phyloP scores from a whole-genome alignment of 768 basidiomycete genomes.

The Macrolepiota fuliginosa region DNA sequence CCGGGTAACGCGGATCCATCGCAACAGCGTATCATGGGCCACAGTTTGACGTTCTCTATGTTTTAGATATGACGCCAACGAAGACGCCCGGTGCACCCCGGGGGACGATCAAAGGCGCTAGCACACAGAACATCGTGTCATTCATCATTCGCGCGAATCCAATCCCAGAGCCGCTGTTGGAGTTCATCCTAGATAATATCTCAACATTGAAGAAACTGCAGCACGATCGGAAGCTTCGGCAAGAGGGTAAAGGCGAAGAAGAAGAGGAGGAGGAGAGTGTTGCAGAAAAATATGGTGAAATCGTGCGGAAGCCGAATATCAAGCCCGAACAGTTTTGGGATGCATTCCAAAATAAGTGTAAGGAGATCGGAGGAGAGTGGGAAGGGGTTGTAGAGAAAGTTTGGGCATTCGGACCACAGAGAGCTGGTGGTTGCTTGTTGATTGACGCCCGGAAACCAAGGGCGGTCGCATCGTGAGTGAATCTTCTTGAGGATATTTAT shows the following conservation, averaged over 20 bases:
- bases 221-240: slow-evolving; percentile 36
- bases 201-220: slow-evolving; percentile 59
- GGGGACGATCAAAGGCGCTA: slow-evolving; percentile 74
- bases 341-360: slow-evolving; percentile 59
- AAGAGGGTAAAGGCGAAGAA: slow-evolving; percentile 26
- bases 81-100: slow-evolving; percentile 69
- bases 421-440: slow-evolving; percentile 82
- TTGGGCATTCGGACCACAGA: slow-evolving; percentile 92
- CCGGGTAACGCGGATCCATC: slow-evolving; percentile 44
- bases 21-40: background rate
- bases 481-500: slow-evolving; percentile 4
- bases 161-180: slow-evolving; percentile 65
- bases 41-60: background rate
- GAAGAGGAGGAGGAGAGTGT: slow-evolving; percentile 37
- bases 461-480: slow-evolving; percentile 54
- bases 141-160: slow-evolving; percentile 86
- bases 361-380: slow-evolving; percentile 86
- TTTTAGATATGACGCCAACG: slow-evolving; percentile 80
- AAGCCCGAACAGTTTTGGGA: slow-evolving; percentile 81
- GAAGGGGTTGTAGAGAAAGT: slow-evolving; percentile 61
- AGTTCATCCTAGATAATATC: slow-evolving; percentile 78
- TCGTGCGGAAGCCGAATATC: slow-evolving; percentile 61
- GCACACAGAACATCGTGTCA: slow-evolving; percentile 67
- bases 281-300: slow-evolving; percentile 47
- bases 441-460: slow-evolving; percentile 63